Conservation (phyloP, 441 rosid genomes). For the Gossypium lobatum region DNA sequence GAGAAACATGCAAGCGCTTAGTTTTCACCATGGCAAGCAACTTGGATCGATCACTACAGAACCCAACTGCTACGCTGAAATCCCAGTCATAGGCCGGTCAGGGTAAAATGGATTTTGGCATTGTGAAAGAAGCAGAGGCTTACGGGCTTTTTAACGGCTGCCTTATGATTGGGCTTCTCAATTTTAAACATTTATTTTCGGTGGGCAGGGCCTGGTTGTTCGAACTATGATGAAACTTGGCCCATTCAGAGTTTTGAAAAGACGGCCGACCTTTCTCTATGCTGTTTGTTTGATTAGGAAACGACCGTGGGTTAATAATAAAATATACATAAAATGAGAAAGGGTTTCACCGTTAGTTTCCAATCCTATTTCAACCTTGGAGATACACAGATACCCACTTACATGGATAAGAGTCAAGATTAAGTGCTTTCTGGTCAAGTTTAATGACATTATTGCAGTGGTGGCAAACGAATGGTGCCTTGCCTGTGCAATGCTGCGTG, state of each 20-base stretch:
- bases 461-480: not conserved
- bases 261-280: constrained; percentile 2
- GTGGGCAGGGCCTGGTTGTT: constrained; percentile 23
- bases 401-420: not conserved
- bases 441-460: not conserved
- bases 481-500: not conserved
- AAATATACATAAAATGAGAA: no score
- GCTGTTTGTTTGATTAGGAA: no score
- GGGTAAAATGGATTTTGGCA: not conserved
- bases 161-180: not conserved
- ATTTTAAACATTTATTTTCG: not conserved
- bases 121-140: no score
- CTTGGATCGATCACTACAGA: not conserved
- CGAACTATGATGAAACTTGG: constrained; percentile 30
- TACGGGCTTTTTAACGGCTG: not conserved
- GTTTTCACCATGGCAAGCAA: not conserved
- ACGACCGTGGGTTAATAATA: no score
- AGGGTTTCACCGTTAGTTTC: not conserved
- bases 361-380: not conserved
- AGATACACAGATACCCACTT: not conserved
- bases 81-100: not conserved
- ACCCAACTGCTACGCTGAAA: not conserved
- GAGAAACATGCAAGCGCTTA: not conserved
- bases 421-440: not conserved
- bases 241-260: constrained; percentile 21